phyloP scores from a whole-genome alignment of 2,329 filamentous ascomycete genomes.

The Alternaria tenuissima region DNA sequence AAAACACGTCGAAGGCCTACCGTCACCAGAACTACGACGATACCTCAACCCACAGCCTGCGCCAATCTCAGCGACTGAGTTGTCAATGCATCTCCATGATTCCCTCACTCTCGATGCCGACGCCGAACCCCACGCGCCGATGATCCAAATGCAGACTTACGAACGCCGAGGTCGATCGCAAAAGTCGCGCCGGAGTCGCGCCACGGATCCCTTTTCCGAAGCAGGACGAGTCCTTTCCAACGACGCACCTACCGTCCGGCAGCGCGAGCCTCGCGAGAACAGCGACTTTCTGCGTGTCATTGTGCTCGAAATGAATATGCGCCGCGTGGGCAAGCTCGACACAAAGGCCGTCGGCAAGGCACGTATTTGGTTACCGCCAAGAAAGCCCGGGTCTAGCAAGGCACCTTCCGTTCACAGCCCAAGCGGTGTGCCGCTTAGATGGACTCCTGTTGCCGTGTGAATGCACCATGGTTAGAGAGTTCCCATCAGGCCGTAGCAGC shows the following conservation, averaged over 20 bases:
- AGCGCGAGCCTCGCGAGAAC: slow-evolving; percentile 70
- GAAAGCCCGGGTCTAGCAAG: slow-evolving; percentile 49
- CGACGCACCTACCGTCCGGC: slow-evolving; percentile 57
- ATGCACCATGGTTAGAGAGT: slow-evolving; percentile 14
- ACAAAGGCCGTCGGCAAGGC: slow-evolving; percentile 63
- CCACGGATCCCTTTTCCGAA: slow-evolving; percentile 53
- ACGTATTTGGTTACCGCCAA: slow-evolving; percentile 68
- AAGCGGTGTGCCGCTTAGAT: slow-evolving; percentile 47
- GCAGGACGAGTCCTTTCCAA: slow-evolving; percentile 53
- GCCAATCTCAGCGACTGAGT: slow-evolving; percentile 47
- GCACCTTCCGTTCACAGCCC: slow-evolving; percentile 33
- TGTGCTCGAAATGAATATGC: slow-evolving; percentile 74
- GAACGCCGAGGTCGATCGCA: slow-evolving; percentile 50
- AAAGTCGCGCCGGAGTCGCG: slow-evolving; percentile 33
- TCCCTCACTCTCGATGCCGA: slow-evolving; percentile 46
- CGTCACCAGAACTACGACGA: slow-evolving; percentile 65
- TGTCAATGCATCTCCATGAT: slow-evolving; percentile 52
- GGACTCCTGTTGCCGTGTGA: slow-evolving; percentile 41
- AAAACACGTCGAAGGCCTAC: slow-evolving; percentile 60
- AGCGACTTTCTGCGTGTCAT: slow-evolving; percentile 70
- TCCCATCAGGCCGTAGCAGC: slow-evolving; percentile 13
- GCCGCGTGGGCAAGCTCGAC: slow-evolving; percentile 68
- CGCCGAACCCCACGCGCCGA: slow-evolving; percentile 56
- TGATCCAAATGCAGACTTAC: slow-evolving; percentile 71
- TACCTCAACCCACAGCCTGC: slow-evolving; percentile 66